Conservation (phyloP, 129 eudicot species). For the Tagetes patula region DNA sequence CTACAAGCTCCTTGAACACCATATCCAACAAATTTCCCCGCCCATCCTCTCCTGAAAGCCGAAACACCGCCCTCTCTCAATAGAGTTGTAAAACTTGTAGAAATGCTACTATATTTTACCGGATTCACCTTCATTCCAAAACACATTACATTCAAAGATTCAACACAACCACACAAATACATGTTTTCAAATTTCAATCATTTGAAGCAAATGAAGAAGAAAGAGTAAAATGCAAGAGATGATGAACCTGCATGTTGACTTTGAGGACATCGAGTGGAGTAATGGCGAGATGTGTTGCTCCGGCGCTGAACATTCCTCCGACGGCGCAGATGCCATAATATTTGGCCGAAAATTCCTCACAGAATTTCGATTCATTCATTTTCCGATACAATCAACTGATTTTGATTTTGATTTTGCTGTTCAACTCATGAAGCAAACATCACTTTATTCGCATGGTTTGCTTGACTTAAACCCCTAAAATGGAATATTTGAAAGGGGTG, state of each 20-base stretch:
- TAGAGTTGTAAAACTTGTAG: too few relatives aligned
- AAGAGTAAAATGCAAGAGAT: neutral
- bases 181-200: too few relatives aligned
- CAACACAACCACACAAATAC: neutral
- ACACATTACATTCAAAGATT: neutral
- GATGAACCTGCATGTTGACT: constrained; percentile 72
- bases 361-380: constrained; percentile 21
- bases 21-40: constrained; percentile 17
- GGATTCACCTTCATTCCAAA: constrained; percentile 46
- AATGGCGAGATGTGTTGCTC: constrained; percentile 63
- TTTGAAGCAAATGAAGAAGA: neutral
- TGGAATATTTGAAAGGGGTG: too few relatives aligned
- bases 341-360: constrained; percentile 53
- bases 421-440: constrained; percentile 1
- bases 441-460: too few relatives aligned
- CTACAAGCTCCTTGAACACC: constrained; percentile 61
- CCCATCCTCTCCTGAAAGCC: too few relatives aligned
- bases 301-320: constrained; percentile 78
- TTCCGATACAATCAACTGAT: too few relatives aligned
- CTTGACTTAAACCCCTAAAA: neutral
- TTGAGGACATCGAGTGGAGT: constrained; percentile 84
- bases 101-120: constrained; percentile 38
- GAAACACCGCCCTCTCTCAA: too few relatives aligned
- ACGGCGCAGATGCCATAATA: constrained; percentile 65
- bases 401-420: neutral